A percentile compares a stretch with the other conserved stretches of the same genome.
phyloP scores from a whole-genome alignment of 2,329 filamentous ascomycete species.

The Penicillium sp. region DNA sequence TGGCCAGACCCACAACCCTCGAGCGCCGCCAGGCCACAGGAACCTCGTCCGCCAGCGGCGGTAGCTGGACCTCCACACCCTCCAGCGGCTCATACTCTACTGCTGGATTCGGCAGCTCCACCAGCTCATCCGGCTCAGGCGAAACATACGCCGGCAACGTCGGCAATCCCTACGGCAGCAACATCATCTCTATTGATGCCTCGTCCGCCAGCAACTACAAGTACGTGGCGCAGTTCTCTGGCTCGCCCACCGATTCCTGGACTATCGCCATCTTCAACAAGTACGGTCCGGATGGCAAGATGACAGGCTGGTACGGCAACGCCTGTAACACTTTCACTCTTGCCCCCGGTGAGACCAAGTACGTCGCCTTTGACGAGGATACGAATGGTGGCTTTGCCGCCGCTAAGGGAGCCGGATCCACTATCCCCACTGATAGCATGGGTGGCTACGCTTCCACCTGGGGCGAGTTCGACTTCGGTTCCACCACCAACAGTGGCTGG shows the following conservation, averaged over 20 bases:
- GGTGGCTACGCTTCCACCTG: constrained; percentile 29
- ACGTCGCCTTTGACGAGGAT: constrained; percentile 32
- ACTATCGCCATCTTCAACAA: constrained; percentile 37
- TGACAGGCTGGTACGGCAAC: constrained; percentile 32
- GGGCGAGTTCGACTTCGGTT: constrained; percentile 32
- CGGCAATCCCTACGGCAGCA: constrained; percentile 34
- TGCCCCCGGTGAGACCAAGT: constrained; percentile 28
- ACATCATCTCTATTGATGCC: constrained; percentile 32
- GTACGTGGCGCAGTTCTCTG: constrained; percentile 30
- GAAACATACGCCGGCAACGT: constrained; percentile 33
- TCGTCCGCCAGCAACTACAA: constrained; percentile 28
- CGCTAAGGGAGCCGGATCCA: constrained; percentile 17
- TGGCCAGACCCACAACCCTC: constrained; percentile 17
- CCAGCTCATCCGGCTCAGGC: constrained; percentile 17
- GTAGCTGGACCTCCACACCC: constrained; percentile 19
- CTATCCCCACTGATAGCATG: constrained; percentile 21
- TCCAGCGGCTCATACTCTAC: constrained; percentile 21
- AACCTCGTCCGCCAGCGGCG: constrained; percentile 7
- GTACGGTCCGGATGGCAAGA: constrained; percentile 26
- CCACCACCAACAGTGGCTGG: constrained; percentile 23
- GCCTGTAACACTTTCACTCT: constrained; percentile 28
- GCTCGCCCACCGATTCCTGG: constrained; percentile 28
- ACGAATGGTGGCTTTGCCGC: constrained; percentile 31
- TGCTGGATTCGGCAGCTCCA: constrained; percentile 29
- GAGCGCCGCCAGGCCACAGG: constrained; percentile 13